Evolutionary conservation across 108 stramenopile genomes (phyloP).

Genomic region (Nitzschia sp.): DNA sequence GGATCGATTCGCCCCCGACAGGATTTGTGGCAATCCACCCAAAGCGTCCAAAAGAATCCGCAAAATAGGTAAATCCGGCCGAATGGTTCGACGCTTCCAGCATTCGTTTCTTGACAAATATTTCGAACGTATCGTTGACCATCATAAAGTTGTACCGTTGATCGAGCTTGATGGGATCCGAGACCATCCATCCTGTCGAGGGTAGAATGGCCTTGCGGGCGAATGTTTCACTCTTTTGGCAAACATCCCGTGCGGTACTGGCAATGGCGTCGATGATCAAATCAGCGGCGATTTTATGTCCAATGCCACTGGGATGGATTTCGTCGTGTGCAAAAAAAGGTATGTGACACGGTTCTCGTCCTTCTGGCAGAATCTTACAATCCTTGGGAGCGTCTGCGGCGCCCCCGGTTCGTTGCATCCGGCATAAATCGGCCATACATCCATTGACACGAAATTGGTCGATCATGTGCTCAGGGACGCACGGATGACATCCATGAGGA

Average conservation of each 20-base stretch:
- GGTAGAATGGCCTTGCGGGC: constrained; percentile 26
- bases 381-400: neutral
- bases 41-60: constrained; percentile 24
- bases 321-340: constrained; percentile 60
- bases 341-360: constrained; percentile 45
- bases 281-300: constrained; percentile 52
- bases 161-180: constrained; percentile 29
- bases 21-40: constrained; percentile 67
- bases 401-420: constrained; percentile 38
- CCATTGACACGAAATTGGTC: constrained; percentile 45
- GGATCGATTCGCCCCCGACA: constrained; percentile 41
- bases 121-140: constrained; percentile 51
- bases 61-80: constrained; percentile 38
- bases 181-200: constrained; percentile 43
- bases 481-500: constrained; percentile 57
- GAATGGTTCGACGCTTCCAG: constrained; percentile 32
- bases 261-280: constrained; percentile 50
- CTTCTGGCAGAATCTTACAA: constrained; percentile 5
- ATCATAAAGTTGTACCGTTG: constrained; percentile 41
- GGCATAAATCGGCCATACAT: constrained; percentile 46
- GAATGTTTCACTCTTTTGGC: constrained; percentile 21
- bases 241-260: constrained; percentile 27
- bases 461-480: constrained; percentile 38
- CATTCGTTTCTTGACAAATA: constrained; percentile 42
- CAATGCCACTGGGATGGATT: constrained; percentile 51